These are phyloP conservation scores for Aurinia saxatilis DNA, from an alignment of 345 rosid species.

Conservation along the genomic window DNA sequence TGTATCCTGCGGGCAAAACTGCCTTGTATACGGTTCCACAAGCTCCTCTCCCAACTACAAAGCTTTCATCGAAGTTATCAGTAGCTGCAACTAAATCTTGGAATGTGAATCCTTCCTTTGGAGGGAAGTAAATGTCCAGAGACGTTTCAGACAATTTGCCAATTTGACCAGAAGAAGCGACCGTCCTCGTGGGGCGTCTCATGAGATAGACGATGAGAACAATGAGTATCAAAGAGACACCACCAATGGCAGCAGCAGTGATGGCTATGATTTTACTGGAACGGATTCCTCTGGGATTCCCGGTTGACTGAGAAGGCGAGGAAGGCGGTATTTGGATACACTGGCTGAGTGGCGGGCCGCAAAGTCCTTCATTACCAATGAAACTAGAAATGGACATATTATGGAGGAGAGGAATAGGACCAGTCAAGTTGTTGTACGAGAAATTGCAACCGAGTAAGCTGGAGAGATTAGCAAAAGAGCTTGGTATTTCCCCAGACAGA, in stretches of 20 bases:
- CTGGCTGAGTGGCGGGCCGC: conserved; percentile 55
- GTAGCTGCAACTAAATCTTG: conserved; percentile 72
- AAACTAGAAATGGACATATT: conserved; percentile 48
- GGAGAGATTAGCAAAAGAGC: conserved; percentile 49
- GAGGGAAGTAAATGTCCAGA: conserved; percentile 62
- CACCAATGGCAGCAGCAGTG: conserved; percentile 60
- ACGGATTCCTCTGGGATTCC: conserved; percentile 17
- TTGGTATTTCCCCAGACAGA: conserved; percentile 67
- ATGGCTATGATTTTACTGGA: conserved; percentile 57
- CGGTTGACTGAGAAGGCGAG: conserved; percentile 23
- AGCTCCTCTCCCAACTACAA: conserved; percentile 76
- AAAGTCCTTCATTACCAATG: conserved; percentile 58
- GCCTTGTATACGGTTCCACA: conserved; percentile 89
- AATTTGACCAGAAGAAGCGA: conserved; percentile 36
- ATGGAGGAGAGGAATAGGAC: conserved; percentile 49
- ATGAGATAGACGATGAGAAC: conserved; percentile 45
- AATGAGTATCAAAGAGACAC: conserved; percentile 59
- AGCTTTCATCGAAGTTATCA: conserved; percentile 63
- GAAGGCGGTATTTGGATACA: conserved; percentile 38
- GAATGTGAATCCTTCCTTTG: conserved; percentile 73
- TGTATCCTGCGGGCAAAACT: conserved; percentile 46
- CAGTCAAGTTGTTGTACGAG: conserved; percentile 63
- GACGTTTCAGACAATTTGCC: conserved; percentile 16
- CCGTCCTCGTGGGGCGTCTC: conserved; percentile 41
- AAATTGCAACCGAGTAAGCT: conserved; percentile 83